Base-by-base conservation (phyloP, 495 filamentous ascomycete genomes). In the Penicillium steckii region DNA sequence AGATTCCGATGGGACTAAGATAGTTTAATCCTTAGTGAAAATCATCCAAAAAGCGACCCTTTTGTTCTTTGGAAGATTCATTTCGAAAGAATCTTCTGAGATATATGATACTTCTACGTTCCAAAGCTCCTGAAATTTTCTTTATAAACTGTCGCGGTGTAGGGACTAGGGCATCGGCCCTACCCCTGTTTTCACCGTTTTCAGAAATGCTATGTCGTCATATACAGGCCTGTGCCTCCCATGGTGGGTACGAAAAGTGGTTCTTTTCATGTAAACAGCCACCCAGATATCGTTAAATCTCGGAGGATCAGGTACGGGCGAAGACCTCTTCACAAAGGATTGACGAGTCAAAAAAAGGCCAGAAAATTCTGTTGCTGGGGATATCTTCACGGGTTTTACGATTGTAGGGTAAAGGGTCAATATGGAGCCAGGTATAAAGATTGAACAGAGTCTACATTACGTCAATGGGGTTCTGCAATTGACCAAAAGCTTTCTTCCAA, bases 191-290 rank as follows among this genome's bases (percentile, higher is more conserved):
- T 41, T 41, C 18, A 41, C 2, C 13, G 17, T 4, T 41, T 41
- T 41, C 3, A 3, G 18, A 4, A 2, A 15, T 8, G 8, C 12
- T 41, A 41, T 41, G 38, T 3, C 18, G 21, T 41, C 38, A 41
- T 41, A 21, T 9, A 22, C 21, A 8, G 38, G 38, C 21, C 38
- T 41, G 18, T 41, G 18, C 38, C 8, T 2, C 8, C n/a, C n/a
- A 19, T 3, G 18, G 38, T 41, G 38, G 38, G 38, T 37, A 41
- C 38, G 38, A 41, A 41, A 41, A 41, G 38, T 41, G 38, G 38
- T 41, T 41, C 38, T 41, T 41, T 41, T 41, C 38, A 23, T 23
- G 38, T 41, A 41, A 41, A 15, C 13, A 19, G 38, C 3, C 13
- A 21, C 23, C 17, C 18, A 40, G 18, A 8, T 22, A 10, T 41